These are phyloP conservation scores for Clarireedia hainanense DNA, from an alignment of 2,329 filamentous ascomycete species.

Conservation along the genomic window DNA sequence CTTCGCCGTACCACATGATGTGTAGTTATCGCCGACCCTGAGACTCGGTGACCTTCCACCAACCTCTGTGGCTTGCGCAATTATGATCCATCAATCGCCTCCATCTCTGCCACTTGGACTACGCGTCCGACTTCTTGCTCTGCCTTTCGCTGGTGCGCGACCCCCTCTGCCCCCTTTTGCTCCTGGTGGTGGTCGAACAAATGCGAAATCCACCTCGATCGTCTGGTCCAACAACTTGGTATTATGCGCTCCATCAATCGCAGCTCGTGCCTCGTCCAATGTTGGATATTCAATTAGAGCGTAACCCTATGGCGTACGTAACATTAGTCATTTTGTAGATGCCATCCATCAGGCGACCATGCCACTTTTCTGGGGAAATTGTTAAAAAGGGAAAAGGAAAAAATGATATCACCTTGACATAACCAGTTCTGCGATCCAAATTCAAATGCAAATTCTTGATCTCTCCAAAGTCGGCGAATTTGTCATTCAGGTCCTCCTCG, in stretches of 20 bases:
- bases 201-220: conserved; percentile 74
- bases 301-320: conserved; percentile 53
- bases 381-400: conserved; percentile 11
- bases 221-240: conserved; percentile 76
- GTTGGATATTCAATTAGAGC: conserved; percentile 79
- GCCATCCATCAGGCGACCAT: background rate
- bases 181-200: conserved; percentile 67
- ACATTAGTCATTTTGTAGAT: background rate
- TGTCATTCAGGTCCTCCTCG: conserved; percentile 74
- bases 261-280: conserved; percentile 69
- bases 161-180: conserved; percentile 36
- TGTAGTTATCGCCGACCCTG: background rate
- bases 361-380: background rate
- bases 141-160: conserved; percentile 26
- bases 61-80: background rate
- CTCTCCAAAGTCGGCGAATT: conserved; percentile 77
- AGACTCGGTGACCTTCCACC: background rate
- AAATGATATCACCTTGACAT: conserved; percentile 62
- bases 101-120: conserved; percentile 27
- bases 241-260: conserved; percentile 71
- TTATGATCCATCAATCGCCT: conserved; percentile 17
- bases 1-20: background rate
- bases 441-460: conserved; percentile 85
- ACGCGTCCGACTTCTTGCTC: conserved; percentile 28
- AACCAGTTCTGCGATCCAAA: conserved; percentile 72